Evolutionary conservation across 768 basidiomycete genomes (phyloP).

Genomic region (Tulasnella sp.): DNA sequence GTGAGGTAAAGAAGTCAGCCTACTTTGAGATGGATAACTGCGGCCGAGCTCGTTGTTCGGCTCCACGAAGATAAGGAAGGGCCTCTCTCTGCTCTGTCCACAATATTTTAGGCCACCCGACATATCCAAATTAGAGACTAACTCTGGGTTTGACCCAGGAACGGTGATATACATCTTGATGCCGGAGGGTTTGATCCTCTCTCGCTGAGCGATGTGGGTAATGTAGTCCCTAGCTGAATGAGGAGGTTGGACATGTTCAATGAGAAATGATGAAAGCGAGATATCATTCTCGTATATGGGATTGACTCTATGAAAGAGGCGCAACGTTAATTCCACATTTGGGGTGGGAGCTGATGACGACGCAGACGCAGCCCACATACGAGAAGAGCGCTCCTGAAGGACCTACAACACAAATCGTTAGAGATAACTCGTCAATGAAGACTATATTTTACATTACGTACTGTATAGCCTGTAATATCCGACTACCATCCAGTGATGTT

Average conservation of each 20-base stretch:
- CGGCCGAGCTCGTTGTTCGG: not conserved
- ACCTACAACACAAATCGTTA: too few relatives aligned
- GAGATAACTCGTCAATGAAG: too few relatives aligned
- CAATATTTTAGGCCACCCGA: too few relatives aligned
- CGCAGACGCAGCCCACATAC: not conserved
- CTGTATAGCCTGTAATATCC: too few relatives aligned
- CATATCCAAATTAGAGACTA: too few relatives aligned
- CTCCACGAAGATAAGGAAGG: not conserved
- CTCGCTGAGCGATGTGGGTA: not conserved
- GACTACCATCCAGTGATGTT: too few relatives aligned
- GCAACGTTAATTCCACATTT: not conserved
- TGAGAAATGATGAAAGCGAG: not conserved
- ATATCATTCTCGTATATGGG: slow-evolving; percentile 4
- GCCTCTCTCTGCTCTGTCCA: not conserved
- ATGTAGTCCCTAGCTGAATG: not conserved
- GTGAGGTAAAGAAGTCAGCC: not conserved
- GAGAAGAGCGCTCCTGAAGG: not conserved
- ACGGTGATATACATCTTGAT: not conserved
- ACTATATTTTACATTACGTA: too few relatives aligned
- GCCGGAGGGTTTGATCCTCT: not conserved
- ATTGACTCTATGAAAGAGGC: not conserved
- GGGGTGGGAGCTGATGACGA: not conserved
- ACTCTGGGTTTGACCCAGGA: not conserved
- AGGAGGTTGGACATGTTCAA: not conserved
- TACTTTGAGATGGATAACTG: not conserved